Conservation (phyloP, 2,329 filamentous ascomycete genomes). For the Talaromyces rugulosus region DNA sequence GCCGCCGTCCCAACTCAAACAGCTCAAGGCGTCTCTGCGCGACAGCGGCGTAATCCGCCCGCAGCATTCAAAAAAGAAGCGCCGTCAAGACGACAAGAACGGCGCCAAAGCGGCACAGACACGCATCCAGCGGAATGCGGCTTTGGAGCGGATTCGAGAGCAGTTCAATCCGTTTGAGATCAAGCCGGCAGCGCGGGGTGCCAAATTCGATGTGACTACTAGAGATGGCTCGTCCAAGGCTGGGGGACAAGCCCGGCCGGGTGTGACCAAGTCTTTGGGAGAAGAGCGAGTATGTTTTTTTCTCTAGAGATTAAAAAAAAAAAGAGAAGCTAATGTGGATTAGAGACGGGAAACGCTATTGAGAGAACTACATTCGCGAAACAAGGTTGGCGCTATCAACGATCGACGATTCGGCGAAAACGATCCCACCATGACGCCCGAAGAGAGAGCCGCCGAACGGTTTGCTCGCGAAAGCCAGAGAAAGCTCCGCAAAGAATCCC, state of each 20-base stretch:
- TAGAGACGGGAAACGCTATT: constrained; percentile 75
- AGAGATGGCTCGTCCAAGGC: constrained; percentile 50
- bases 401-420: constrained; percentile 95
- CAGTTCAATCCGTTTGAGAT: constrained; percentile 98
- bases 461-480: constrained; percentile 85
- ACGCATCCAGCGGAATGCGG: constrained; percentile 69
- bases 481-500: constrained; percentile 67
- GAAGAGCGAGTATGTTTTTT: constrained; percentile 67
- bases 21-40: constrained; percentile 82
- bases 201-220: constrained; percentile 81
- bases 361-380: constrained; percentile 82
- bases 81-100: constrained; percentile 67
- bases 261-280: constrained; percentile 76
- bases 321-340: neutral
- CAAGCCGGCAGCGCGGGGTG: constrained; percentile 70
- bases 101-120: constrained; percentile 63
- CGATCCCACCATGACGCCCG: constrained; percentile 86
- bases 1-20: constrained; percentile 94
- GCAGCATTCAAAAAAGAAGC: constrained; percentile 93
- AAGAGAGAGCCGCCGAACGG: constrained; percentile 86
- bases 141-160: constrained; percentile 82
- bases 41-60: constrained; percentile 88
- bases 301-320: neutral
- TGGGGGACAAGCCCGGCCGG: constrained; percentile 67
- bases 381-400: constrained; percentile 87